These are phyloP conservation scores for Vanrija pseudolonga DNA, from an alignment of 1,284 basidiomycete genomes.

Conservation along the genomic window DNA sequence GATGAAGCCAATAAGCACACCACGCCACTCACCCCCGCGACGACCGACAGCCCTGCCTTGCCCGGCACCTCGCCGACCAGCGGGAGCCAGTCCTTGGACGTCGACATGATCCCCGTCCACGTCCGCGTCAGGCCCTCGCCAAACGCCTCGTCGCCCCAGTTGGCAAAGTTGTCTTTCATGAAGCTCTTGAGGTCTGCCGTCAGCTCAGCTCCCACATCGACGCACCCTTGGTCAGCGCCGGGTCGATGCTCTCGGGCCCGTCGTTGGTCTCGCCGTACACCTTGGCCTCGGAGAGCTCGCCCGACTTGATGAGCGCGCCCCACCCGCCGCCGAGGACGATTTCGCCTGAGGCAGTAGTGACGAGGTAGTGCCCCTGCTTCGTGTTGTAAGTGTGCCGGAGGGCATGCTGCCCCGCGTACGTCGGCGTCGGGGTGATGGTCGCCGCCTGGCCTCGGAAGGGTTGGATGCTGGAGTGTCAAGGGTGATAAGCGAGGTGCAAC, in stretches of 20 bases:
- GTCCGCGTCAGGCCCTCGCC: conserved; percentile 26
- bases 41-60: conserved; percentile 19
- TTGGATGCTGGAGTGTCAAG: conserved; percentile 18
- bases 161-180: conserved; percentile 16
- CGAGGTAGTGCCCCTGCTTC: conserved; percentile 21
- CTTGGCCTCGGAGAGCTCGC: conserved; percentile 4
- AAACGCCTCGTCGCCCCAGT: conserved; percentile 20
- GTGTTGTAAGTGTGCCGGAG: conserved; percentile 26
- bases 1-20: too few relatives aligned
- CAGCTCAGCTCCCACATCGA: background rate
- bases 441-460: conserved; percentile 21
- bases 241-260: conserved; percentile 12
- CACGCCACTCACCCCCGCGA: conserved; percentile 10
- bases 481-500: background rate
- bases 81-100: conserved; percentile 24
- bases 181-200: conserved; percentile 16
- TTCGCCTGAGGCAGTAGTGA: conserved; percentile 12
- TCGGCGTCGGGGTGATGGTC: conserved; percentile 27
- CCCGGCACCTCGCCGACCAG: conserved; percentile 29
- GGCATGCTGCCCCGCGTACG: conserved; percentile 16
- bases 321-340: conserved; percentile 22
- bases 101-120: conserved; percentile 27
- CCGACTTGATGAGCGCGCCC: conserved; percentile 7
- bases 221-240: conserved; percentile 12
- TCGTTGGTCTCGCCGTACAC: conserved; percentile 17